Conservation (phyloP, 495 filamentous ascomycete species). For the Talaromyces nanjingensis region DNA sequence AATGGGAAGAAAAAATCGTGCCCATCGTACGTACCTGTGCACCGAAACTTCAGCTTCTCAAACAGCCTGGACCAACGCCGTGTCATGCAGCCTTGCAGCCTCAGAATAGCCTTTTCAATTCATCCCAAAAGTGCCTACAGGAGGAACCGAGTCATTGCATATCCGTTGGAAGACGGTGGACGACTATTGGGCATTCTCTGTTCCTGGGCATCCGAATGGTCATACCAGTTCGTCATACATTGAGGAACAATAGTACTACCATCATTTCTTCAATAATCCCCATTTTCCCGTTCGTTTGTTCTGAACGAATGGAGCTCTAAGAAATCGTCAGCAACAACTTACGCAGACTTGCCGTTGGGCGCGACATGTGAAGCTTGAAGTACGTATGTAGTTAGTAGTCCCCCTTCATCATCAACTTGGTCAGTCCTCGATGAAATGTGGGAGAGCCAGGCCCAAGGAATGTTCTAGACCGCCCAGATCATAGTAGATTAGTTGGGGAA, state of each 20-base stretch:
- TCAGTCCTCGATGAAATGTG: background rate
- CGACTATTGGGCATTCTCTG: background rate
- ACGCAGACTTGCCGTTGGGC: background rate
- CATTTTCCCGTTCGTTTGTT: background rate
- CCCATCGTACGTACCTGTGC: background rate
- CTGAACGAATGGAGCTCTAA: background rate
- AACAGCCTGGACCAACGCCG: background rate
- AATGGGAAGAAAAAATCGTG: background rate
- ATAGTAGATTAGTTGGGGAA: background rate
- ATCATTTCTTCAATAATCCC: background rate
- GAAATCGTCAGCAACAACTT: background rate
- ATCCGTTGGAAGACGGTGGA: background rate
- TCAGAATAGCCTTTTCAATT: background rate
- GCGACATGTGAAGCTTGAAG: background rate
- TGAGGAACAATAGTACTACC: background rate
- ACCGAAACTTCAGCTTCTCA: background rate
- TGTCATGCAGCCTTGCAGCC: constrained; percentile 1
- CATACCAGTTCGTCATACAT: background rate
- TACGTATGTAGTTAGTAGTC: background rate
- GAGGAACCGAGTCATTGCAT: background rate
- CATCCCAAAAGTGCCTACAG: background rate
- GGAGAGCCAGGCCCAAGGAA: background rate
- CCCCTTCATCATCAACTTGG: background rate
- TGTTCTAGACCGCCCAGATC: background rate
- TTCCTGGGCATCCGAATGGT: background rate